Conservation (phyloP, 306 rosid species). For the Begonia fuchsioides region DNA sequence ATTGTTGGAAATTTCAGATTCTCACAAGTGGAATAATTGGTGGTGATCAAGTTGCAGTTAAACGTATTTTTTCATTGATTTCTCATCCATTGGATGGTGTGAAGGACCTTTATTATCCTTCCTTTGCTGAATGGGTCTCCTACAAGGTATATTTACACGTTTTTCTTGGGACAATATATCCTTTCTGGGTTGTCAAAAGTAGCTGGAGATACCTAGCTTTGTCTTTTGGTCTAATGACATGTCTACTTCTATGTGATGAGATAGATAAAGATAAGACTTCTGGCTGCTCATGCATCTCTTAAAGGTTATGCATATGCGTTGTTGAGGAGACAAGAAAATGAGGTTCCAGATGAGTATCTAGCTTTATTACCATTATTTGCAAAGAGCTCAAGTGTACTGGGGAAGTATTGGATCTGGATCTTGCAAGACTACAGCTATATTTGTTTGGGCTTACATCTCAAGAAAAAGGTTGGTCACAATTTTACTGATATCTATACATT, state of each 20-base stretch:
- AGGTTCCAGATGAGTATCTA: conserved; percentile 61
- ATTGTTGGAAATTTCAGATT: conserved; percentile 39
- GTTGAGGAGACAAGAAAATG: conserved; percentile 60
- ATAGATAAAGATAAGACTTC: conserved; percentile 85
- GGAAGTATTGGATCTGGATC: conserved; percentile 77
- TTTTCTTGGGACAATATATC: conserved; percentile 5
- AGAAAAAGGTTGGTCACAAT: conserved; percentile 42
- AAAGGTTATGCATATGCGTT: conserved; percentile 89
- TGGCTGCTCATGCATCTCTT: conserved; percentile 97
- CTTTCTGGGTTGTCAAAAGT: background rate
- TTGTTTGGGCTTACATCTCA: conserved; percentile 52
- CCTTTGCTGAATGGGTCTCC: conserved; percentile 98
- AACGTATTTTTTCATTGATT: conserved; percentile 77
- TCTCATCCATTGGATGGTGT: conserved; percentile 81
- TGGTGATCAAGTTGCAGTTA: conserved; percentile 83
- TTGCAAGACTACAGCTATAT: conserved; percentile 65
- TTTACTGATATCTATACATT: too few species aligned
- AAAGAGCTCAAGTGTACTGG: conserved; percentile 67
- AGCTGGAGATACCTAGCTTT: background rate
- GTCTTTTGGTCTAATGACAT: background rate
- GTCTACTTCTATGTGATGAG: conserved; percentile 12
- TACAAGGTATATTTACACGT: conserved; percentile 51
- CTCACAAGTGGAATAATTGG: conserved; percentile 87
- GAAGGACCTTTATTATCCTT: conserved; percentile 89
- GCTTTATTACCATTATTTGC: conserved; percentile 73